Evolutionary conservation across 352 stramenopile genomes (phyloP), one percentile per base, ranked within the genome.

Genomic region (Globisporangium rhizosaccharum): DNA sequence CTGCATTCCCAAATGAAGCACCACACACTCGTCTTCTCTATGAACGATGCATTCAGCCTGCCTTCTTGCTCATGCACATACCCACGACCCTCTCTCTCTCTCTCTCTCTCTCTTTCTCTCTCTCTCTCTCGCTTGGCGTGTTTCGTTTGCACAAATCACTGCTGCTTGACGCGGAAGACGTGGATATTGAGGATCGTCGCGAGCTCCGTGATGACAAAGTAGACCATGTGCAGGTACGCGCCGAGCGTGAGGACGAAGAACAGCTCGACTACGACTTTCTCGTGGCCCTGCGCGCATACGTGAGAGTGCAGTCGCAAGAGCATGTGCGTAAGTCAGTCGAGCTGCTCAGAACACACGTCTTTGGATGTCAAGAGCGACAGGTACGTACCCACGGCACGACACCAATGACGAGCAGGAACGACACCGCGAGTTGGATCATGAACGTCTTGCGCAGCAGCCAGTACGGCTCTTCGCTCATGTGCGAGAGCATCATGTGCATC

Each of bases 401-500:
- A 44, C 82, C 85, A 56, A 71, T 73, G 56, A 90, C 77, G 23
- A 91, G 63, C 8, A 94, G 62, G 59, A 83, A 77, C 11, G 79
- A 84, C 14, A 84, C 76, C 0, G 72, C 68, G 39, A 90, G 63
- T 23, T 87, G 70, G 57, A 88, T 73, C 25, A 76, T 54, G 42
- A 92, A 92, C 11, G 85, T 92, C 74, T 94, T 94, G 61, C 85
- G 80, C 45, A 94, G 62, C 53, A 94, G 62, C 82, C 85, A 90
- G 62, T 87, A 94, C 23, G 85, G 85, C 53, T 94, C 85, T 59
- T 92, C 82, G 44, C 79, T 88, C 79, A 94, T 91, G 66, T 94
- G 85, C 11, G 85, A 80, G 12, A 94, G 76, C 85, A 94, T 94
- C 76, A 94, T 91, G 67, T 92, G 85, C 85, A 94, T 94, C 56